phyloP scores from a whole-genome alignment of 176 grass and related monocot species.

The Triticum urartu region DNA sequence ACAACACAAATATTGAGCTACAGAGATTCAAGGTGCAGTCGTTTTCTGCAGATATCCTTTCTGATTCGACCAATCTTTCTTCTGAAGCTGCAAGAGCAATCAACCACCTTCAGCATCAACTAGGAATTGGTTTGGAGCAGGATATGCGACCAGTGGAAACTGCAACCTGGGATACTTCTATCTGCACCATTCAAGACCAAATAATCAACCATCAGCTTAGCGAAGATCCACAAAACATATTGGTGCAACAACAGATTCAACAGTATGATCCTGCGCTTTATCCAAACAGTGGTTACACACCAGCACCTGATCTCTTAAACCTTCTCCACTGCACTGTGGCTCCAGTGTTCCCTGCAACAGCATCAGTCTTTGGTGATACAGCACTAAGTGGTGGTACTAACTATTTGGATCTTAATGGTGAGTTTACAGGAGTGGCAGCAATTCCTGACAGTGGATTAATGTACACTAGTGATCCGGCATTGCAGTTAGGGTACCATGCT shows the following conservation, averaged over 20 bases:
- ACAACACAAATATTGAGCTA: conserved; percentile 11
- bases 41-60: conserved; percentile 55
- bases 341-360: conserved; percentile 23
- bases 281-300: conserved; percentile 43
- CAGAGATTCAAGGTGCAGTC: conserved; percentile 38
- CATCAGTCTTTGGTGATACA: conserved; percentile 32
- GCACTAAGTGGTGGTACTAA: conserved; percentile 27
- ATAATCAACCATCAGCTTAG: conserved; percentile 39
- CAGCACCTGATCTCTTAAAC: conserved; percentile 65
- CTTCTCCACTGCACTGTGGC: conserved; percentile 44
- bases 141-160: conserved; percentile 35
- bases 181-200: conserved; percentile 46
- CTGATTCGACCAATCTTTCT: conserved; percentile 28
- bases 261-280: conserved; percentile 38
- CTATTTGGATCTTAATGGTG: conserved; percentile 59
- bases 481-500: conserved; percentile 43
- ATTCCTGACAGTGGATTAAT: conserved; percentile 50
- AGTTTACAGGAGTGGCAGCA: conserved; percentile 41
- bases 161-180: conserved; percentile 52
- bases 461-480: conserved; percentile 40
- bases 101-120: conserved; percentile 45
- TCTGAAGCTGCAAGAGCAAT: conserved; percentile 38
- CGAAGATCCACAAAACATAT: conserved; percentile 40
- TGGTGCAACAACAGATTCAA: conserved; percentile 41
- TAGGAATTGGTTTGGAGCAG: conserved; percentile 54